Evolutionary conservation across 2,329 filamentous ascomycete species (phyloP).

Genomic region (Paraphaeosphaeria sporulosa): DNA sequence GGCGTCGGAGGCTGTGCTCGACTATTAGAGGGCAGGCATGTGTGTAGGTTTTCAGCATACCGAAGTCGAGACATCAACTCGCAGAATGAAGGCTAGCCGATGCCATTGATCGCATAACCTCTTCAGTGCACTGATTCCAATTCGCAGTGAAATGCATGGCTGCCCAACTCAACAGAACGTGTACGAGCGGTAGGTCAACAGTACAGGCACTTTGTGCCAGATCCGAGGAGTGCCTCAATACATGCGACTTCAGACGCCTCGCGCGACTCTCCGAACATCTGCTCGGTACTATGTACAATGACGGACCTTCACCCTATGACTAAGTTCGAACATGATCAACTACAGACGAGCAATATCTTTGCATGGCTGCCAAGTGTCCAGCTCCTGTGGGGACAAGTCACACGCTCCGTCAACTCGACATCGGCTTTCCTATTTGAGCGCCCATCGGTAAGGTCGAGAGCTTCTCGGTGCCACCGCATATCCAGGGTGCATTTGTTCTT

Average conservation of each 20-base stretch:
- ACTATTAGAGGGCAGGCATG: conserved; percentile 6
- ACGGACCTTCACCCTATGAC: background rate
- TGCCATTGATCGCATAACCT: conserved; percentile 9
- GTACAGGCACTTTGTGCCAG: background rate
- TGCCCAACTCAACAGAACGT: background rate
- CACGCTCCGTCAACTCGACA: background rate
- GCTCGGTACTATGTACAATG: background rate
- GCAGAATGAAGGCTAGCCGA: conserved; percentile 8
- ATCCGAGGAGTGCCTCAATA: background rate
- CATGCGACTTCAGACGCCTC: background rate
- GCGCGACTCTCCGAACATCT: background rate
- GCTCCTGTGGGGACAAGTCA: background rate
- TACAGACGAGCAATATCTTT: background rate
- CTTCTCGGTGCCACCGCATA: too few species aligned
- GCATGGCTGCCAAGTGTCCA: background rate
- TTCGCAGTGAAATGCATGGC: background rate
- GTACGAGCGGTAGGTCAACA: background rate
- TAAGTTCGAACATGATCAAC: background rate
- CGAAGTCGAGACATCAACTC: background rate
- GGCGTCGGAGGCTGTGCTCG: conserved; percentile 14
- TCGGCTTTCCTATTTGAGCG: background rate
- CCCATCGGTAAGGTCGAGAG: background rate
- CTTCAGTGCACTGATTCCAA: background rate
- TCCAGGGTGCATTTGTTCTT: background rate
- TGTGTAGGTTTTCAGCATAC: conserved; percentile 9